These are phyloP conservation scores for Tulasnella sp. DNA, from an alignment of 768 basidiomycete species.

Conservation along the genomic window DNA sequence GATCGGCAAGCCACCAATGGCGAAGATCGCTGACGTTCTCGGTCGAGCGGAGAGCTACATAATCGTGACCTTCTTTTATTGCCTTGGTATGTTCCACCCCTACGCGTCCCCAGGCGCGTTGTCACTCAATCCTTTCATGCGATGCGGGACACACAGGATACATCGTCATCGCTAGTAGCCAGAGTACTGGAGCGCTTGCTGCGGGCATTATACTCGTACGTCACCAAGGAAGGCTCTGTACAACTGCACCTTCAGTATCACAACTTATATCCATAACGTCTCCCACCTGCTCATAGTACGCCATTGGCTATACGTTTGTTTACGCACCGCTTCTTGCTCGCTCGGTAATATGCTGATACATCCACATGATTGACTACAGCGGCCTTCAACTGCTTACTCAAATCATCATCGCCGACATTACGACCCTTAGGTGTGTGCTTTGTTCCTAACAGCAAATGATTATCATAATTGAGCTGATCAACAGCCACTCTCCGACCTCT, in stretches of 20 bases:
- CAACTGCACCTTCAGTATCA: constrained; percentile 11
- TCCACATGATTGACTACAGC: constrained; percentile 23
- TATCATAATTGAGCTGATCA: too few relatives aligned
- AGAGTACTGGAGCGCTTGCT: constrained; percentile 35
- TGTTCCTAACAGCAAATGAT: too few relatives aligned
- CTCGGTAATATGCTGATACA: constrained; percentile 25
- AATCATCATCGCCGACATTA: constrained; percentile 52
- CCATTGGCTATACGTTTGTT: constrained; percentile 51
- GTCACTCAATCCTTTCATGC: background rate
- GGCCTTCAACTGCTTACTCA: constrained; percentile 54
- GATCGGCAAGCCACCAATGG: constrained; percentile 55
- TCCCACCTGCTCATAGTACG: constrained; percentile 21
- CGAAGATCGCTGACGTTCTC: constrained; percentile 59
- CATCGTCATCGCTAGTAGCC: constrained; percentile 42
- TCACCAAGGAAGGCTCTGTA: constrained; percentile 43
- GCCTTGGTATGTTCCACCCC: constrained; percentile 38
- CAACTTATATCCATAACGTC: constrained; percentile 23
- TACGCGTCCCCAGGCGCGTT: constrained; percentile 41
- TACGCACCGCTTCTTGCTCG: constrained; percentile 5
- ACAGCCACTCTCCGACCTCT: too few relatives aligned
- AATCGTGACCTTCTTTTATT: constrained; percentile 13
- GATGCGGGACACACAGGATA: constrained; percentile 34
- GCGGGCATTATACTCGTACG: constrained; percentile 45
- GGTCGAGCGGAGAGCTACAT: constrained; percentile 56
- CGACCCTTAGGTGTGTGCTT: constrained; percentile 34